phyloP scores from a whole-genome alignment of 2,329 filamentous ascomycete genomes.

The Penicillium vulpinum region DNA sequence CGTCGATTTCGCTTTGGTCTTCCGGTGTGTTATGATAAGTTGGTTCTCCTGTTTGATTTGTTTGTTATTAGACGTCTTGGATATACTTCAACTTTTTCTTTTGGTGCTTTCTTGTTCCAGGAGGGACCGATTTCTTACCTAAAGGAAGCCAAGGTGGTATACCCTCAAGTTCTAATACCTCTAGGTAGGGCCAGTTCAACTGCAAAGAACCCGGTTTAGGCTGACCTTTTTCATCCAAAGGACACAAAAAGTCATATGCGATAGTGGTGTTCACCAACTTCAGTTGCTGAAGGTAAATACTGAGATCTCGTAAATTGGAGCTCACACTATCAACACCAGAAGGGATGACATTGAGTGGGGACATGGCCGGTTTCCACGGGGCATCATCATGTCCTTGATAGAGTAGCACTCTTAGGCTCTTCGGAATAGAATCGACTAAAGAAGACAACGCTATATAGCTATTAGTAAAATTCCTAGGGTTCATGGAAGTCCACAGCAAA shows the following conservation, averaged over 20 bases:
- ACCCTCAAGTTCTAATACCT: slow-evolving; percentile 1
- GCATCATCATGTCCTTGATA: background rate
- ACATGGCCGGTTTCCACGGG: background rate
- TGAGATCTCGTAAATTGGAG: slow-evolving; percentile 1
- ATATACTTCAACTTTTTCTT: background rate
- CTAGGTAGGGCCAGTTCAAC: slow-evolving; percentile 4
- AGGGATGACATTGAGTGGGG: background rate
- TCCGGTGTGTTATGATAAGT: slow-evolving; percentile 1
- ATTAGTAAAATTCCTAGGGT: background rate
- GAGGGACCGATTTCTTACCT: slow-evolving; percentile 5
- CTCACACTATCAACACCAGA: background rate
- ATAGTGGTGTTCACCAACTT: background rate
- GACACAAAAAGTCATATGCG: slow-evolving; percentile 1
- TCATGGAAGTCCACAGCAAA: background rate
- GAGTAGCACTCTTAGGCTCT: background rate
- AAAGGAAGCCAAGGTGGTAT: slow-evolving; percentile 8
- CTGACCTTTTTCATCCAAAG: slow-evolving; percentile 1
- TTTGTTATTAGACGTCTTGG: background rate
- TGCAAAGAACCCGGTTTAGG: background rate
- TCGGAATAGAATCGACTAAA: background rate
- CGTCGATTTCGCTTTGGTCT: slow-evolving; percentile 6
- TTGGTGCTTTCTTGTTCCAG: slow-evolving; percentile 1
- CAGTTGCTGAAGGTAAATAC: slow-evolving; percentile 1
- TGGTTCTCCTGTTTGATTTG: slow-evolving; percentile 1
- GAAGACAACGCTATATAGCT: slow-evolving; percentile 8